Evolutionary conservation across 768 basidiomycete species (phyloP).

Genomic region (Russula lepida): DNA sequence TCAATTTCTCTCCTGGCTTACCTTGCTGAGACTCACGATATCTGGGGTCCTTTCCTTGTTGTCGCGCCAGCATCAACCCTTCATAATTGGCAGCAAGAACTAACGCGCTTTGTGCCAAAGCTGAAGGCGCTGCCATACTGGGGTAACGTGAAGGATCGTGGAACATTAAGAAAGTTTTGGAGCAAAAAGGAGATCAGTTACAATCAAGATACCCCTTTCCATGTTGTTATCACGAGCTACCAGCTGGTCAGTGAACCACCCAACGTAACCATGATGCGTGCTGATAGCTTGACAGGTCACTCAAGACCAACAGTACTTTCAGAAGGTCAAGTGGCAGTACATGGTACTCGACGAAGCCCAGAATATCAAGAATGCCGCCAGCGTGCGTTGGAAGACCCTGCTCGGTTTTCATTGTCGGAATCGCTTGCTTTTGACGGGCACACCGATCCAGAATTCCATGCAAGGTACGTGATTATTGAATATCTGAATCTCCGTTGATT

Average conservation of each 20-base stretch:
- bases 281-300: conserved; percentile 50
- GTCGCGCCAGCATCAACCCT: conserved; percentile 95
- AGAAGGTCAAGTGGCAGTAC: conserved; percentile 98
- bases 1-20: conserved; percentile 94
- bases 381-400: conserved; percentile 94
- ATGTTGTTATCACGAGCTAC: conserved; percentile 94
- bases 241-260: conserved; percentile 56
- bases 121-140: conserved; percentile 96
- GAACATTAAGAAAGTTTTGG: conserved; percentile 95
- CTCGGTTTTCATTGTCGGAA: conserved; percentile 95
- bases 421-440: conserved; percentile 88
- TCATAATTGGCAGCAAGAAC: conserved; percentile 99
- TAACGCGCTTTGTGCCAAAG: conserved; percentile 88
- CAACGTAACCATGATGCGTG: background rate
- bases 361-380: conserved; percentile 97
- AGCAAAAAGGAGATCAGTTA: conserved; percentile 96
- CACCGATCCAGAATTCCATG: conserved; percentile 99
- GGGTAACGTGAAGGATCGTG: conserved; percentile 94
- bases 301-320: conserved; percentile 96
- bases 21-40: conserved; percentile 93
- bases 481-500: background rate
- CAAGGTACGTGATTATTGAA: conserved; percentile 53
- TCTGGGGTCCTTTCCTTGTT: conserved; percentile 98
- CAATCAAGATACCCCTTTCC: conserved; percentile 91
- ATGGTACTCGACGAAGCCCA: conserved; percentile 99